Conservation (phyloP, 2,329 filamentous ascomycete genomes). For the Thelonectria blattea region DNA sequence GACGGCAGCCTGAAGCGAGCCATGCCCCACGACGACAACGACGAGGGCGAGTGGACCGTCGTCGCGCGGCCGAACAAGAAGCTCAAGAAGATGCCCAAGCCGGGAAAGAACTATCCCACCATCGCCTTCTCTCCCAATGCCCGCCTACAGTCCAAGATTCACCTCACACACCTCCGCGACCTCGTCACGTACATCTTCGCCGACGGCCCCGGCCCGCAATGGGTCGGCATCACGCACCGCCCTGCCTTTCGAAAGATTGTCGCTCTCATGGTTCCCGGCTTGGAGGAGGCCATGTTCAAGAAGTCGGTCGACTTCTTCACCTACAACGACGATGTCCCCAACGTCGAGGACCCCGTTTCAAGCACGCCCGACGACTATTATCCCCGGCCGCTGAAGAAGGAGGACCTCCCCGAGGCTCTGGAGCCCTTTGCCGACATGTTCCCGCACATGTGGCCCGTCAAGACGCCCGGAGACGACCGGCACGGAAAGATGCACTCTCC, state of each 20-base stretch:
- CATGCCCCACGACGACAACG: slow-evolving; percentile 52
- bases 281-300: slow-evolving; percentile 91
- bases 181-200: slow-evolving; percentile 71
- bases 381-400: slow-evolving; percentile 58
- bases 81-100: slow-evolving; percentile 64
- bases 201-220: slow-evolving; percentile 68
- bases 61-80: slow-evolving; percentile 63
- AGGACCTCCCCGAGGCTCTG: slow-evolving; percentile 59
- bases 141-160: slow-evolving; percentile 66
- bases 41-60: slow-evolving; percentile 59
- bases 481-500: slow-evolving; percentile 85
- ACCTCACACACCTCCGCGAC: slow-evolving; percentile 66
- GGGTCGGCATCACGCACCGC: slow-evolving; percentile 67
- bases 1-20: slow-evolving; percentile 56
- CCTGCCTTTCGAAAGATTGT: slow-evolving; percentile 79
- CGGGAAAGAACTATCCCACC: slow-evolving; percentile 63
- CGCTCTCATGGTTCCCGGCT: slow-evolving; percentile 86
- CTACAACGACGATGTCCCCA: slow-evolving; percentile 49
- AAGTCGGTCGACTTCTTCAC: slow-evolving; percentile 57
- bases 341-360: slow-evolving; percentile 39
- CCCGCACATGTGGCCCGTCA: slow-evolving; percentile 85
- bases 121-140: slow-evolving; percentile 64
- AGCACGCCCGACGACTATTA: slow-evolving; percentile 65
- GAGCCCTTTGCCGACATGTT: slow-evolving; percentile 82
- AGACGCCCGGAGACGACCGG: slow-evolving; percentile 84